Percentiles rank a stretch among this genome's conserved stretches.
These are phyloP conservation scores for Chaetomium cochliodes DNA, from an alignment of 495 filamentous ascomycete genomes.

Conservation along the genomic window DNA sequence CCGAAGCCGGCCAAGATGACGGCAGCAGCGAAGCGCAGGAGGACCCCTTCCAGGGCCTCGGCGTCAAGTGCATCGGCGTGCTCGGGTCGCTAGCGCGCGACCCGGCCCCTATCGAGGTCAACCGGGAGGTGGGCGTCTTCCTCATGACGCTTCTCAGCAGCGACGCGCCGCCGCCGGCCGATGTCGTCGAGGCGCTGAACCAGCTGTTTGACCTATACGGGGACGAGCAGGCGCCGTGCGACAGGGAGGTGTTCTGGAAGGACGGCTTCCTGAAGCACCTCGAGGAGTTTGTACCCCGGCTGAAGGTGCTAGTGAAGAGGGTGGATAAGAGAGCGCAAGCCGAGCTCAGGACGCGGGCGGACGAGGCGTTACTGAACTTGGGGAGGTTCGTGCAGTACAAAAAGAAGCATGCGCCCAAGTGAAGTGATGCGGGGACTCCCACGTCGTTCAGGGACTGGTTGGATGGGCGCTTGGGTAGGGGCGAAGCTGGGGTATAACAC, in stretches of 20 bases:
- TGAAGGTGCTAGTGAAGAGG: constrained; percentile 52
- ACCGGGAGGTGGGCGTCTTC: constrained; percentile 60
- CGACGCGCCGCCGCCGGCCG: constrained; percentile 43
- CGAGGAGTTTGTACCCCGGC: constrained; percentile 49
- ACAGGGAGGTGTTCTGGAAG: constrained; percentile 60
- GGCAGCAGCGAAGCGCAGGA: constrained; percentile 36
- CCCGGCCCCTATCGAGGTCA: constrained; percentile 44
- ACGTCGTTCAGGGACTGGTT: background rate
- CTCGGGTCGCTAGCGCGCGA: constrained; percentile 55
- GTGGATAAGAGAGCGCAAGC: constrained; percentile 55
- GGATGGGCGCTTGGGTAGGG: background rate
- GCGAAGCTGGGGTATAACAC: background rate
- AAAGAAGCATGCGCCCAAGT: constrained; percentile 45
- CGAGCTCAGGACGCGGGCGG: constrained; percentile 54
- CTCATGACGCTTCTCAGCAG: constrained; percentile 51
- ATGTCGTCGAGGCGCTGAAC: constrained; percentile 58
- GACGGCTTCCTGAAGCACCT: constrained; percentile 58
- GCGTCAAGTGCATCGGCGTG: constrained; percentile 61
- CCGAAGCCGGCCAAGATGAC: constrained; percentile 28
- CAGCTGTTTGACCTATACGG: constrained; percentile 63
- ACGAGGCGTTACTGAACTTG: constrained; percentile 58
- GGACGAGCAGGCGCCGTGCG: constrained; percentile 53
- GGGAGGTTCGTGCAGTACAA: constrained; percentile 60
- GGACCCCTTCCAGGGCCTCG: constrained; percentile 53
- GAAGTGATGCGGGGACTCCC: background rate